A percentile compares a stretch with the other conserved stretches of the same genome.
Conservation (phyloP, 164 flowering plant species). For the Kalanchoe fedtschenkoi region DNA sequence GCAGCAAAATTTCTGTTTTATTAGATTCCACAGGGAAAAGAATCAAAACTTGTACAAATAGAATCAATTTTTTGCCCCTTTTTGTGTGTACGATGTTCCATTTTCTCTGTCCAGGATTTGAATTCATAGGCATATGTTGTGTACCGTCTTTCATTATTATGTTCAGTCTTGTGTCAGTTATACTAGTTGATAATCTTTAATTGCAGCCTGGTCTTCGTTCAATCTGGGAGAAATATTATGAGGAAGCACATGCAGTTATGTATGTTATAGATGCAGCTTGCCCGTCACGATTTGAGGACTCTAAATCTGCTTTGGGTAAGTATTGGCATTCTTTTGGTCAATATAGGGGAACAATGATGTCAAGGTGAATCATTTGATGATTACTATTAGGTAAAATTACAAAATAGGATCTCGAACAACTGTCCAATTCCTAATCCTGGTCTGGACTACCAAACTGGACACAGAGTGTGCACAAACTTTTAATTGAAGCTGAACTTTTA, state of each 20-base stretch:
- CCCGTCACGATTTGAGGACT: conserved; percentile 92
- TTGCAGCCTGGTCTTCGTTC: conserved; percentile 85
- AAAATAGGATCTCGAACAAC: too few species aligned
- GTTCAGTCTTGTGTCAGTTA: neutral
- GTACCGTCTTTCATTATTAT: neutral
- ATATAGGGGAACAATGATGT: neutral
- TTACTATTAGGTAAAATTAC: too few species aligned
- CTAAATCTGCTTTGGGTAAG: conserved; percentile 91
- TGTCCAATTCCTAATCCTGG: too few species aligned
- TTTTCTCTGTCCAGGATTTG: neutral
- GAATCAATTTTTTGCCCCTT: too few species aligned
- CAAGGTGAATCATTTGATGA: neutral
- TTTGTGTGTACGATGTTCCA: neutral
- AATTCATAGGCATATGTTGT: neutral
- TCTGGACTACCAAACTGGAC: too few species aligned
- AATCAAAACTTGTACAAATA: neutral
- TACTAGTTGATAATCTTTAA: conserved; percentile 8
- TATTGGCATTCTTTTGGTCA: conserved; percentile 1
- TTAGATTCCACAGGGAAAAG: too few species aligned
- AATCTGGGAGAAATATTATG: conserved; percentile 99
- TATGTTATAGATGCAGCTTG: conserved; percentile 87
- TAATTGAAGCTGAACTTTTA: too few species aligned
- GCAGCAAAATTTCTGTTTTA: neutral
- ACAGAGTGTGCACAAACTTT: too few species aligned
- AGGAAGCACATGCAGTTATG: conserved; percentile 94